Base-by-base conservation (phyloP, 306 rosid genomes). In the Glycyrrhiza uralensis region DNA sequence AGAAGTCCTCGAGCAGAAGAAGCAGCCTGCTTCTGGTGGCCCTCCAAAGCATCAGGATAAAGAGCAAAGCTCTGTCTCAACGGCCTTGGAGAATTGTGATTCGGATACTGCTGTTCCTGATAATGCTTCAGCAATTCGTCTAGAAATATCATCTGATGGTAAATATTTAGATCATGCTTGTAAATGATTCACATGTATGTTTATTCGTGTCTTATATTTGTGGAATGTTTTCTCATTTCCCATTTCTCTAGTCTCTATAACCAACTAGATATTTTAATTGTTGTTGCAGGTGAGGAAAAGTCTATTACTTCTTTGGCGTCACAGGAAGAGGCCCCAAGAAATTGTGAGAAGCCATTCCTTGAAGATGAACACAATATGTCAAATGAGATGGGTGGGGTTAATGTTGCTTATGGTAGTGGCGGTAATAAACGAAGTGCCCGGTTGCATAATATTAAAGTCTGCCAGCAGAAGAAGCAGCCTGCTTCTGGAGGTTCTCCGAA, bases 51-150 rank as follows among this genome's bases (percentile, higher is more conserved):
- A 18, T 63, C 38, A 38, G 42, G 45, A 2, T 24, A 61, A 46
- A 69, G 35, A 50, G 26, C 38, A 26, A 33, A 56, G 49, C 47
- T 61, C 71, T 17, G 6, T 10, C 30, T 42, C 76, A 15, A 59
- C 29, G 72, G 54, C 61, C 68, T 7, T 15, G 17, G 79, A 45
- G 19, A 69, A 19, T 56, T 3, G 6, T 84, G 50, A 42, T 83
- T 52, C 60, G n/a, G 79, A 35, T 35, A 52, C 35, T 63, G 50
- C n/a, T 59, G 35, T 72, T 69, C 15, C 54, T 79, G 19, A 67
- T 32, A 63, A 58, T 18, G 50, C 28, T 54, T 29, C 51, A 32
- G 30, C 33, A 32, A 11, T 14, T 23, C 39, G 13, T 49, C 61
- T 56, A 10, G 67, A 17, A 77, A 51, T 78, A 49, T 44, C 52